Percentiles rank a stretch among this genome's conserved stretches.
phyloP scores from a whole-genome alignment of 805 yeast species.

The Teunomyces lycoperdinae region DNA sequence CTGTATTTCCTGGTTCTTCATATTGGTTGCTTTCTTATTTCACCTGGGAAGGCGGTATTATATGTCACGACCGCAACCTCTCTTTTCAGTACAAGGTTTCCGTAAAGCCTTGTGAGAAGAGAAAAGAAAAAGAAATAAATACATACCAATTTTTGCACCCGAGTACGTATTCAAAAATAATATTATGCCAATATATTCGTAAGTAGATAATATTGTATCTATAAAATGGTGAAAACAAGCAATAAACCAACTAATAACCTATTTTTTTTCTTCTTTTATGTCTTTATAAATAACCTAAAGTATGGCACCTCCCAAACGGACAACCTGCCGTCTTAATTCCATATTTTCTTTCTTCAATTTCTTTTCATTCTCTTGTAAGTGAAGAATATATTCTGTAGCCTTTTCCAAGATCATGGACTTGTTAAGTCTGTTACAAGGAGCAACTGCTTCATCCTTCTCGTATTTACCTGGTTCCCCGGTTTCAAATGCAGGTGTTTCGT shows the following conservation, averaged over 20 bases:
- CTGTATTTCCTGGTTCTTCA: not conserved
- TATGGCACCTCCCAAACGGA: slow-evolving; percentile 2
- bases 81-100: not conserved
- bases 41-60: not conserved
- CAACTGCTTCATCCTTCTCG: slow-evolving; percentile 9
- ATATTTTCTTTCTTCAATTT: not conserved
- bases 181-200: not conserved
- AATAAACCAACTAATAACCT: not conserved
- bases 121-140: no score
- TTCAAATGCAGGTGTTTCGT: slow-evolving; percentile 62
- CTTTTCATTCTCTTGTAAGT: slow-evolving; percentile 40
- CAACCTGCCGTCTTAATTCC: slow-evolving; percentile 1
- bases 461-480: slow-evolving; percentile 20
- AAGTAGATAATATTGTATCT: not conserved
- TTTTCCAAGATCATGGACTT: slow-evolving; percentile 67
- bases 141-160: not conserved
- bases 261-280: not conserved
- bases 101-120: no score
- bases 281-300: not conserved
- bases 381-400: slow-evolving; percentile 60
- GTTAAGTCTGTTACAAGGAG: slow-evolving; percentile 42
- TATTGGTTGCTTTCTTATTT: not conserved
- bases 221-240: not conserved
- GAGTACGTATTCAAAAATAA: not conserved
- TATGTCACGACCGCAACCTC: not conserved